Conservation (phyloP, 306 rosid genomes). For the Fragaria nilgerrensis region DNA sequence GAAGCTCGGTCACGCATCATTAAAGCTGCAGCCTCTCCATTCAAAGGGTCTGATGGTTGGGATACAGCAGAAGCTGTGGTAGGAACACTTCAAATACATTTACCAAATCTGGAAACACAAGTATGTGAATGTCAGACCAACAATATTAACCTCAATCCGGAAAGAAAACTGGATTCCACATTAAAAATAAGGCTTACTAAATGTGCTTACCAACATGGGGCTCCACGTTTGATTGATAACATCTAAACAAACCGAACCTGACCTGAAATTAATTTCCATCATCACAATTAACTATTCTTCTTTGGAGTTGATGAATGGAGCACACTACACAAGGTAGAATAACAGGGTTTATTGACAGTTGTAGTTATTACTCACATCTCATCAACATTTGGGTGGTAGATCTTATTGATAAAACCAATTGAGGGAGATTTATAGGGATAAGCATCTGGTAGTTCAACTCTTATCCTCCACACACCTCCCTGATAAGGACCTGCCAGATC, state of each 20-base stretch:
- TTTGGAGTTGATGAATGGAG: slow-evolving; percentile 2
- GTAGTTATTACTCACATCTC: slow-evolving; percentile 63
- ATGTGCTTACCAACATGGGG: slow-evolving; percentile 80
- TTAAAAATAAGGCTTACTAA: neutral
- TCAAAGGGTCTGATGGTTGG: slow-evolving; percentile 90
- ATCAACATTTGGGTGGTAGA: slow-evolving; percentile 98
- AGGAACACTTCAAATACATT: slow-evolving; percentile 85
- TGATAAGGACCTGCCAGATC: slow-evolving; percentile 72
- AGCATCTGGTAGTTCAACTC: slow-evolving; percentile 91
- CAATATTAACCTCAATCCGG: slow-evolving; percentile 10
- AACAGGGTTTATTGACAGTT: neutral
- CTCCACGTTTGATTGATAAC: slow-evolving; percentile 97
- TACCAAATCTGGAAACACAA: slow-evolving; percentile 65
- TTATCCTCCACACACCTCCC: slow-evolving; percentile 84
- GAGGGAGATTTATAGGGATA: slow-evolving; percentile 97
- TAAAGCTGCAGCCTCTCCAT: slow-evolving; percentile 90
- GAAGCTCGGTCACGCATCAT: slow-evolving; percentile 80
- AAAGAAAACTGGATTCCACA: slow-evolving; percentile 9
- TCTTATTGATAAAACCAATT: slow-evolving; percentile 85
- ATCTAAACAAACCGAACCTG: slow-evolving; percentile 94
- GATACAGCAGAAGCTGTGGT: slow-evolving; percentile 94
- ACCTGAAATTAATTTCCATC: slow-evolving; percentile 47
- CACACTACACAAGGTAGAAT: slow-evolving; percentile 11
- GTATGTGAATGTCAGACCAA: slow-evolving; percentile 18
- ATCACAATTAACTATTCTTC: slow-evolving; percentile 11